phyloP scores from a whole-genome alignment of 495 filamentous ascomycete species.

The Amorphotheca resinae region DNA sequence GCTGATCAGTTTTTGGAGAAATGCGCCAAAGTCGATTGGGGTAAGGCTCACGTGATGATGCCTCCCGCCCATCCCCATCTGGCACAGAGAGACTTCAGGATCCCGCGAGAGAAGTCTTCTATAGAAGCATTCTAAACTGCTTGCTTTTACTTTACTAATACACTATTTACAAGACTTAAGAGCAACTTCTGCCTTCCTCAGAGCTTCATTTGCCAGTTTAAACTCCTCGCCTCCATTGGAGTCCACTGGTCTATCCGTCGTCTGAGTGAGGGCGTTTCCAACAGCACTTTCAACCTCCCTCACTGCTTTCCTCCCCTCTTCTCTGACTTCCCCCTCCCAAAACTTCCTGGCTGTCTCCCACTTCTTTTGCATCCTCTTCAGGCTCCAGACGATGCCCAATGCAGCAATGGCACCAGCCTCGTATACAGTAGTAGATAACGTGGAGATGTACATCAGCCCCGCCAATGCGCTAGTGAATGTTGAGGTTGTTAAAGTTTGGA shows the following conservation, averaged over 20 bases:
- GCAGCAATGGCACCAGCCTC: constrained; percentile 72
- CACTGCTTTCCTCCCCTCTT: constrained; percentile 66
- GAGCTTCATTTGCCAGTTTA: constrained; percentile 40
- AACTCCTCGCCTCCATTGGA: constrained; percentile 29
- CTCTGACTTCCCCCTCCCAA: constrained; percentile 68
- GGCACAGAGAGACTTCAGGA: too few relatives aligned
- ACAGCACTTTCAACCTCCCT: constrained; percentile 55
- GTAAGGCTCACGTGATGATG: too few relatives aligned
- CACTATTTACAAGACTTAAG: constrained; percentile 24
- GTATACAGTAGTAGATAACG: constrained; percentile 41
- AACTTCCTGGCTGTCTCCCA: constrained; percentile 60
- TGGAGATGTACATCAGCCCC: constrained; percentile 19
- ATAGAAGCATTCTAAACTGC: too few relatives aligned
- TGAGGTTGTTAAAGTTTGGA: constrained; percentile 62
- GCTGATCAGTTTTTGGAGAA: too few relatives aligned
- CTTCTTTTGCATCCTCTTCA: constrained; percentile 59
- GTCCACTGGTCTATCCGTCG: constrained; percentile 21
- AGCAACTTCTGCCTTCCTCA: constrained; percentile 35
- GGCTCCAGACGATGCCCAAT: constrained; percentile 59
- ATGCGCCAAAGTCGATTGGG: too few relatives aligned
- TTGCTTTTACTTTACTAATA: too few relatives aligned
- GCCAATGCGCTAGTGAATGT: constrained; percentile 50
- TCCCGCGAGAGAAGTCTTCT: too few relatives aligned
- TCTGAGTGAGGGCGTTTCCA: constrained; percentile 36
- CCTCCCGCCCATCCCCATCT: too few relatives aligned